phyloP scores from a whole-genome alignment of 169 alveolate genomes.

The Plasmodium inui region DNA sequence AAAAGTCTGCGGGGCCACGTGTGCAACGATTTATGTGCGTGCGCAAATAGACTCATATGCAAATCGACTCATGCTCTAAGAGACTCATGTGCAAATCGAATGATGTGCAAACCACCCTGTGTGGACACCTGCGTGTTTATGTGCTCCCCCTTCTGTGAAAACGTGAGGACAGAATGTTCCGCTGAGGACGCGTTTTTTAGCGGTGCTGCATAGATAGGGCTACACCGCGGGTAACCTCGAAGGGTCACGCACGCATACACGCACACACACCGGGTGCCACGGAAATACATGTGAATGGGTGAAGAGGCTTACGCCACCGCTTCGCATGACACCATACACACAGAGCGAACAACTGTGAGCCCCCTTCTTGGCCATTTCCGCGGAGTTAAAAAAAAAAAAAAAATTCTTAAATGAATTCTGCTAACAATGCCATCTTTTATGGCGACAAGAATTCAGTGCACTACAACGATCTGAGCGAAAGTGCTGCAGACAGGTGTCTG shows the following conservation, averaged over 20 bases:
- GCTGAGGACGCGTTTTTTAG: neutral
- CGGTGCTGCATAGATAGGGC: neutral
- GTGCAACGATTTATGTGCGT: neutral
- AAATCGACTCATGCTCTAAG: neutral
- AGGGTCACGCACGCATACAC: neutral
- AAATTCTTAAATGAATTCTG: conserved; percentile 14
- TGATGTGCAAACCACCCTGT: neutral
- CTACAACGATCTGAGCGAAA: conserved; percentile 15
- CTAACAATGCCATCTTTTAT: conserved; percentile 29
- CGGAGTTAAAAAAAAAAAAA: neutral
- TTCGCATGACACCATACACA: neutral
- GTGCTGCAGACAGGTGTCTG: conserved; percentile 2
- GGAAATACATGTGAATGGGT: neutral
- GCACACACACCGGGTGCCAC: neutral
- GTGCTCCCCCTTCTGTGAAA: neutral
- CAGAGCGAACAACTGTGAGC: neutral
- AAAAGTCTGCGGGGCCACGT: neutral
- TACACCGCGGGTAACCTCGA: neutral
- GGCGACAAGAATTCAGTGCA: conserved; percentile 19
- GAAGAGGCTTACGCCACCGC: neutral
- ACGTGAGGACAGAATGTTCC: neutral
- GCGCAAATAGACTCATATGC: neutral
- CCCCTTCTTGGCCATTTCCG: neutral
- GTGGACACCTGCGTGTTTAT: neutral
- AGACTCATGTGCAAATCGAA: neutral